Evolutionary conservation across 306 rosid species (phyloP).

Genomic region (Trifolium subterraneum): DNA sequence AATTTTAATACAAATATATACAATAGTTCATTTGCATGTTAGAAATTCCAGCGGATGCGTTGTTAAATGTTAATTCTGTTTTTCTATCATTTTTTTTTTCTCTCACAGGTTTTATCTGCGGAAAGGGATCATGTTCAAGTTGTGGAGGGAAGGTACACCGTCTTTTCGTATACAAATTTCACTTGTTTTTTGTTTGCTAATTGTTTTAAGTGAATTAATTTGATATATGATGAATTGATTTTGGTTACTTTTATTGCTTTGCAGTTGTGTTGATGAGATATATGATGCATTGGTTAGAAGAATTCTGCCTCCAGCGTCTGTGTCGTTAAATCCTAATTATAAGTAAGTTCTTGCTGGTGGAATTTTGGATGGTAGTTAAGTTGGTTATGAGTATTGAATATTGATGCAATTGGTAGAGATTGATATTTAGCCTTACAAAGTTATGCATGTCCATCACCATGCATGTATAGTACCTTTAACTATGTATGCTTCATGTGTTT

Average conservation of each 20-base stretch:
- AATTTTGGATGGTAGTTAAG: conserved; percentile 27
- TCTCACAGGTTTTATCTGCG: conserved; percentile 60
- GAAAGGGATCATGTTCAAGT: conserved; percentile 58
- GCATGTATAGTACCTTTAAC: conserved; percentile 6
- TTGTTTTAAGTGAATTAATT: not conserved
- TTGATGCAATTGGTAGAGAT: conserved; percentile 12
- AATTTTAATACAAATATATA: too few relatives aligned
- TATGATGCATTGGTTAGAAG: conserved; percentile 76
- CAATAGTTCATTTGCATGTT: not conserved
- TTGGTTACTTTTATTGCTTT: conserved; percentile 28
- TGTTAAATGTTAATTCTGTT: conserved; percentile 19
- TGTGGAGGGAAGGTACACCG: conserved; percentile 68
- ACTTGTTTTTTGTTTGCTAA: not conserved
- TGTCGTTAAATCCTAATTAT: conserved; percentile 55
- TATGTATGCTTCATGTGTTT: not conserved
- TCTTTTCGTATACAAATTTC: conserved; percentile 6
- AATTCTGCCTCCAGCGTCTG: conserved; percentile 58
- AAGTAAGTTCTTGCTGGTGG: conserved; percentile 61
- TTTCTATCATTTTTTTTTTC: conserved; percentile 10
- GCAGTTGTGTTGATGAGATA: conserved; percentile 69
- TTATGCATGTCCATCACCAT: conserved; percentile 18
- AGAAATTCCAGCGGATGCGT: conserved; percentile 11
- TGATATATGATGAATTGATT: not conserved
- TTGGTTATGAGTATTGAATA: conserved; percentile 28
- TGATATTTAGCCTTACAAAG: conserved; percentile 17